Conservation (phyloP, 2,329 filamentous ascomycete genomes). For the Talaromyces sp. region DNA sequence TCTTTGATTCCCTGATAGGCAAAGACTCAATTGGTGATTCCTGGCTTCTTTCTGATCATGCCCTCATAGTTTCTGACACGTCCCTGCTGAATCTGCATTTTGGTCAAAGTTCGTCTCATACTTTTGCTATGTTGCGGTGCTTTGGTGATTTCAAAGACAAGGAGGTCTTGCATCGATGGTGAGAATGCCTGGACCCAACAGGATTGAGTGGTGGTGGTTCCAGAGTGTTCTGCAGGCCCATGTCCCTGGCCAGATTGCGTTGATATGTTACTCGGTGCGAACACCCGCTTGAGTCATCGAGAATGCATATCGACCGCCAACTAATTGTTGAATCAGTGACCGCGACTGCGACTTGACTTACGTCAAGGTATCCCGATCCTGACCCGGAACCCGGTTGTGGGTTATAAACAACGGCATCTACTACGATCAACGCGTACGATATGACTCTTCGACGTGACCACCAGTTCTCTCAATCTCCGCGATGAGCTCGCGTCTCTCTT, state of each 20-base stretch:
- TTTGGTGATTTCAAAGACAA: not conserved
- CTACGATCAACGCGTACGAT: slow-evolving; percentile 28
- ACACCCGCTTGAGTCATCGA: not conserved
- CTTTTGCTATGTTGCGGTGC: not conserved
- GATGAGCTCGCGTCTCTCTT: slow-evolving; percentile 57
- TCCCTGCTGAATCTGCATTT: not conserved
- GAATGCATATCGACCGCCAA: not conserved
- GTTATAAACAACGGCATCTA: not conserved
- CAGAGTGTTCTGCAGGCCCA: not conserved
- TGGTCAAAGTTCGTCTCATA: not conserved
- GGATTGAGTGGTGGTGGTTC: not conserved
- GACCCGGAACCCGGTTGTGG: not conserved
- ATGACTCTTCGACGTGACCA: slow-evolving; percentile 50
- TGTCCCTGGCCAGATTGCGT: not conserved
- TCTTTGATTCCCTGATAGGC: not conserved
- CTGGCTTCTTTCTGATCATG: not conserved
- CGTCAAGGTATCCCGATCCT: not conserved
- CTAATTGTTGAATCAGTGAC: not conserved
- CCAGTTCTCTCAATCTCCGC: slow-evolving; percentile 58
- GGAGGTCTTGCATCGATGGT: not conserved
- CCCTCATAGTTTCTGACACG: too few relatives aligned
- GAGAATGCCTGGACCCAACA: not conserved
- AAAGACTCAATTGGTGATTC: not conserved
- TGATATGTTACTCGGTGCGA: not conserved
- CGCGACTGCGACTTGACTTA: not conserved